Percentiles rank a stretch among this genome's conserved stretches.
Evolutionary conservation across 2,329 filamentous ascomycete species (phyloP).

Genomic region (Aureobasidium subglaciale): DNA sequence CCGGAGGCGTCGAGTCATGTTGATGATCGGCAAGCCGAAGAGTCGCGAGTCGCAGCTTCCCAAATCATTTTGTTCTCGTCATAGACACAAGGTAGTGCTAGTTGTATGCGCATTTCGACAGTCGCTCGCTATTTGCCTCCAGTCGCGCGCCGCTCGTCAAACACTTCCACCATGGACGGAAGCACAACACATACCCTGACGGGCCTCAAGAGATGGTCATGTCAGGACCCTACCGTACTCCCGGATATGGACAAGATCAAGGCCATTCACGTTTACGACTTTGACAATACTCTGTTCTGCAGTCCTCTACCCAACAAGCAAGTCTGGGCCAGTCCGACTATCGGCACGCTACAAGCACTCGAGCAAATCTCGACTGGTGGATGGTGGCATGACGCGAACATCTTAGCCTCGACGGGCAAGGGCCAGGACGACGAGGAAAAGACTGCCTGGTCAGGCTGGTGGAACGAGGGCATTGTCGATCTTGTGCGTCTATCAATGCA

Average conservation of each 20-base stretch:
- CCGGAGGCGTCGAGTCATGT: not conserved
- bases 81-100: not conserved
- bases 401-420: constrained; percentile 78
- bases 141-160: not conserved
- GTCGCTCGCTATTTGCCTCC: not conserved
- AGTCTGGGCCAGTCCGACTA: constrained; percentile 73
- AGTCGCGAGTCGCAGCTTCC: constrained; percentile 12
- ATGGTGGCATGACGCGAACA: constrained; percentile 93
- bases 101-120: not conserved
- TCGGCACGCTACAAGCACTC: constrained; percentile 68
- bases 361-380: constrained; percentile 76
- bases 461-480: constrained; percentile 82
- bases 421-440: constrained; percentile 75
- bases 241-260: constrained; percentile 66
- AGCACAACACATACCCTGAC: constrained; percentile 52
- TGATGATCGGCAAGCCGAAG: not conserved
- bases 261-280: constrained; percentile 88
- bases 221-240: constrained; percentile 58
- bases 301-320: constrained; percentile 84
- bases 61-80: constrained; percentile 9
- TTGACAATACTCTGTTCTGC: constrained; percentile 93
- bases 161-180: not conserved
- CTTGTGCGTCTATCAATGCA: constrained; percentile 73
- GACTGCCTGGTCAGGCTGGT: constrained; percentile 85
- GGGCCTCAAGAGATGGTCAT: constrained; percentile 76